Base-by-base conservation (phyloP, 1,284 basidiomycete species). In the Somion occarium region DNA sequence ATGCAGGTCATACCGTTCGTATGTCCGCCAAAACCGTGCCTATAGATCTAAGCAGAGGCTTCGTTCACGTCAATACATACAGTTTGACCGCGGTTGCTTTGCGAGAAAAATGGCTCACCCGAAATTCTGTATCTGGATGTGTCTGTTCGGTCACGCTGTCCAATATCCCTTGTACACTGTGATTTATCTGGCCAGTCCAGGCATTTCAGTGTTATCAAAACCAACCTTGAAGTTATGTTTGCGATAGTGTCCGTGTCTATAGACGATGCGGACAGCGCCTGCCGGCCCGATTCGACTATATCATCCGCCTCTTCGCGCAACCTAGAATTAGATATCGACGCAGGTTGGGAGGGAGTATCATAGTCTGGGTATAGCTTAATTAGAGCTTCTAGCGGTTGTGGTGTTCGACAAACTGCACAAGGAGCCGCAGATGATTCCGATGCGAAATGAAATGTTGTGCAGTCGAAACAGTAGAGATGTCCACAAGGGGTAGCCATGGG, bases 391-490 rank as follows among this genome's bases (percentile, higher is more conserved):
- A 59, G 53, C 3, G 45, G 56, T 24, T 61, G 60, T 3, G 53
- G 46, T 38, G 49, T 57, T 34, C 63, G 59, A 38, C 65, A 65
- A 3, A 61, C 52, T 11, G 59, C 56, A 48, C 65, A 67, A 44
- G 54, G 54, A 49, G 39, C n/a, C n/a, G n/a, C 58, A 53, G 22
- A 39, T 26, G 18, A 46, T 48, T 44, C 48, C 18, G 26, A 20
- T 19, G 47, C 48, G 51, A 67, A 64, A 46, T 59, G 57, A 50
- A 60, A 64, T 0, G 61, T 61, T 18, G 64, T 60, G 43, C 64
- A 65, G 30, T 62, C 61, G 2, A 59, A 26, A 44, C 65, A 67
- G 50, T 63, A 67, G 46, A 65, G 57, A 47, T 67, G 64, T 22
- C 64, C 64, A 37, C 65, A 67, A 11, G 46, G 48, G 15, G 63